Evolutionary conservation across 371 early-diverging fungal genomes (phyloP), one percentile per base, ranked within the genome.

Genomic region (Mortierella polycephala): DNA sequence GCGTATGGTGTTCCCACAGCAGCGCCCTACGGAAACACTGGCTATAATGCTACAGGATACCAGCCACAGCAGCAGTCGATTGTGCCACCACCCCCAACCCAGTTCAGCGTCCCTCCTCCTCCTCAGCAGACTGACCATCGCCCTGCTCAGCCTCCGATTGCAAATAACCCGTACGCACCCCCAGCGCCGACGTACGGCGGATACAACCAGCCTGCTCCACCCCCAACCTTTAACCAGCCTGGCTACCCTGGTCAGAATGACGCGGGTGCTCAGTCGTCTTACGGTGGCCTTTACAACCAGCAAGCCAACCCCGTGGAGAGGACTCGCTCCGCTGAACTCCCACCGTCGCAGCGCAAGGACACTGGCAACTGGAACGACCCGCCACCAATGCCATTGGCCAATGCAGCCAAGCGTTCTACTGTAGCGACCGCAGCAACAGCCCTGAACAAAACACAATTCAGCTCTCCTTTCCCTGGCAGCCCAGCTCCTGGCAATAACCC

Each of bases 341-440:
- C 83, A 23, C 66, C 81, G 21, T 71, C 82, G n/a, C 83, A 82
- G 44, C 80, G 81, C 44, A 81, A 82, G 56, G 71, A 82, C 46
- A 81, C 76, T 30, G 67, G 82, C 18, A 81, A 84, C 23, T 89
- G 89, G 89, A 89, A 90, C 62, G 89, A 90, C 67, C 88, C 89
- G 41, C 89, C 84, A 53, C 44, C 76, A 50, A 16, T 72, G 55
- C 72, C 80, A 44, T 45, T 79, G 55, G 57, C 74, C 47, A 66
- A 63, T 14, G 61, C 70, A 8, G 21, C 71, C 53, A 70, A 72
- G 60, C 77, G 79, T 46, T 9, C 51, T 0, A 54, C 62, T 11
- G 60, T 62, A 14, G 55, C 72, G 40, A 10, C 51, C 0, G 57
- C 62, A 7, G 60, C 65, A 14, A 50, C 72, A 10, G 72, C 69